Base-by-base conservation (phyloP, 768 basidiomycete genomes). In the Hericium coralloides region DNA sequence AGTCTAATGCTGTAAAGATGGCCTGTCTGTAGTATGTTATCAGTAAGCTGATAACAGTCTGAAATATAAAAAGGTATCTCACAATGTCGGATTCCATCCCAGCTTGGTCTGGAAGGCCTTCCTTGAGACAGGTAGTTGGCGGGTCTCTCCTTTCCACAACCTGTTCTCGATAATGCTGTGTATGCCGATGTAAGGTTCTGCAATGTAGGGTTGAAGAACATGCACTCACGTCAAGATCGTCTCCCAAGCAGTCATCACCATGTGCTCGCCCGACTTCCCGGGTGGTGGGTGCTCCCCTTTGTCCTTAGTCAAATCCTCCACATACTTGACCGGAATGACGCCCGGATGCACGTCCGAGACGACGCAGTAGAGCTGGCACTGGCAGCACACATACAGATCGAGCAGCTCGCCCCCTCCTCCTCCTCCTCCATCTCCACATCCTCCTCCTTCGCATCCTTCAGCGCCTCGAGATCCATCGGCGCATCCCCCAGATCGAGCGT, bases 321-420 rank as follows among this genome's bases (percentile, higher is more conserved):
- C 70, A 56, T 78, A 71, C 60, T 79, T 79, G 50, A 74, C 69
- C 8, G 85, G 81, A 58, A 93, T 75, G 45, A 92, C 83, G 4
- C 87, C 90, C 38, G 89, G 81, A 49, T 92, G 83, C 53, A 85
- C 72, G 15, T 79, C 76, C 22, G 86, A 89, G 1, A 80, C 84
- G 39, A 89, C 74, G 62, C 85, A 82, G 65, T 85, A 88, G 60
- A 86, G 70, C 22, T 83, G 84, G 68, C 91, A 93, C 65, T 91
- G 90, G 65, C 91, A 92, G 67, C 91, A 93, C 48, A 91, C 73
- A 65, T 87, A 92, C 26, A 92, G 75, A 68, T 92, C 89, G 43
- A 92, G 72, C 26, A 87, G 68, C 57, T 76, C 80, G 22, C 80
- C 83, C 80, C 83, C 31, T 71, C 66, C 61, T 78, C 76, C 38